Evolutionary conservation across 108 stramenopile genomes (phyloP).

Genomic region (Craspedostauros australis): DNA sequence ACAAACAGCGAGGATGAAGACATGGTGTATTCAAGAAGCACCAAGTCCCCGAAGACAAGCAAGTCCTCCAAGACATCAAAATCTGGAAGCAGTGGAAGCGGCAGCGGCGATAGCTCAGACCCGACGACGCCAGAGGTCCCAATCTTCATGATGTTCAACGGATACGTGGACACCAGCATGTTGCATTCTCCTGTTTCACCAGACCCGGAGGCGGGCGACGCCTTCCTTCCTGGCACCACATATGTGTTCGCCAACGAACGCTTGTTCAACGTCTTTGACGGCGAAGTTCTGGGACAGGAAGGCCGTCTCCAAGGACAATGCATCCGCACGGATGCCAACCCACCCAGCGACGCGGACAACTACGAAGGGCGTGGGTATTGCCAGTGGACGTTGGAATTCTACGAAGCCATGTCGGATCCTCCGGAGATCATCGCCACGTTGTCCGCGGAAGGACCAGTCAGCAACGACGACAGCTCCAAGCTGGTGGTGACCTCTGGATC

Average conservation of each 20-base stretch:
- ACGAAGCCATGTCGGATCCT: neutral
- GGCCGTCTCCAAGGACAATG: constrained; percentile 18
- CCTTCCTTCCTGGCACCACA: constrained; percentile 13
- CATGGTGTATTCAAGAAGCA: too few relatives aligned
- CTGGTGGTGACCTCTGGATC: constrained; percentile 27
- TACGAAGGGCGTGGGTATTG: constrained; percentile 23
- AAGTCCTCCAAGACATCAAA: too few relatives aligned
- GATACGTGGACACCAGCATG: constrained; percentile 11
- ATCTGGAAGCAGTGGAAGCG: too few relatives aligned
- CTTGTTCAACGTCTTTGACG: constrained; percentile 12
- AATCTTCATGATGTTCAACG: constrained; percentile 20
- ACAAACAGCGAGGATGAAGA: too few relatives aligned
- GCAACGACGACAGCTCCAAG: constrained; percentile 1
- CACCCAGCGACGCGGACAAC: neutral
- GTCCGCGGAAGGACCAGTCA: constrained; percentile 10
- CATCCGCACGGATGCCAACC: constrained; percentile 21
- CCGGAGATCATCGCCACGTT: constrained; percentile 11
- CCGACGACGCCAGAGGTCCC: too few relatives aligned
- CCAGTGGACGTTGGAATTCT: constrained; percentile 12
- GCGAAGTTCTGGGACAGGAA: too few relatives aligned
- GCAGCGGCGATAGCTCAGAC: too few relatives aligned
- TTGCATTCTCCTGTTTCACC: constrained; percentile 5
- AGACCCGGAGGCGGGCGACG: neutral
- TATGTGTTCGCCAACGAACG: constrained; percentile 19
- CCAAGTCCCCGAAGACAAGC: too few relatives aligned